phyloP scores from a whole-genome alignment of 495 filamentous ascomycete genomes.

The Saxophila tyrrhenica region DNA sequence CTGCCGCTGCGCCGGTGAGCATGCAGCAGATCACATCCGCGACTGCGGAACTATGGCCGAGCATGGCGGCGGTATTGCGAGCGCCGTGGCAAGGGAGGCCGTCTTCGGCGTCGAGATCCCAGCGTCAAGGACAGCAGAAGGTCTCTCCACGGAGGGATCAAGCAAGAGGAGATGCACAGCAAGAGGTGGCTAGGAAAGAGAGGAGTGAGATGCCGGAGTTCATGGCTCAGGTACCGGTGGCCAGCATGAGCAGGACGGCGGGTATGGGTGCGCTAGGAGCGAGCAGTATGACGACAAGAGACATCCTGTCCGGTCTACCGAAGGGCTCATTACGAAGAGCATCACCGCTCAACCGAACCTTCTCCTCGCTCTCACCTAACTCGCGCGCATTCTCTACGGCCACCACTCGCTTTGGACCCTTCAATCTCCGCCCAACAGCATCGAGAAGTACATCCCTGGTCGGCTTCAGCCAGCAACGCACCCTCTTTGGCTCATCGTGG shows the following conservation, averaged over 20 bases:
- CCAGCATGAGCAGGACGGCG: background rate
- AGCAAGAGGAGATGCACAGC: background rate
- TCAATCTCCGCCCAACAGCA: slow-evolving; percentile 1
- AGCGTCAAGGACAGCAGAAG: background rate
- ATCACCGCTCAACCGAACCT: slow-evolving; percentile 9
- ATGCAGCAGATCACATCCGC: slow-evolving; percentile 1
- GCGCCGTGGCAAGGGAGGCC: slow-evolving; percentile 5
- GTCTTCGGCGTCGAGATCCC: background rate
- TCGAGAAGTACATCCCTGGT: slow-evolving; percentile 1
- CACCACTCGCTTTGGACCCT: slow-evolving; percentile 1
- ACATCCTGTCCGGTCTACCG: background rate
- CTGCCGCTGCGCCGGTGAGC: slow-evolving; percentile 3
- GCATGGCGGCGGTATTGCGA: background rate
- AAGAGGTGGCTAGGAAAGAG: background rate
- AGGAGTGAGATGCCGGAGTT: slow-evolving; percentile 4
- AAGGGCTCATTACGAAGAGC: slow-evolving; percentile 8
- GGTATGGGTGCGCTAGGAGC: background rate
- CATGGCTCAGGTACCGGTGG: background rate
- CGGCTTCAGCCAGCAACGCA: slow-evolving; percentile 25
- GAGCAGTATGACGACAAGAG: background rate
- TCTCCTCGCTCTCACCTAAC: background rate
- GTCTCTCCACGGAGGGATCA: background rate
- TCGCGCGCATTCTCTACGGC: slow-evolving; percentile 10
- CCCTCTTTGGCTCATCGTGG: slow-evolving; percentile 32
- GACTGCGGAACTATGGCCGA: slow-evolving; percentile 5